Evolutionary conservation across 169 alveolate genomes (phyloP).

Genomic region (Babesia microti): DNA sequence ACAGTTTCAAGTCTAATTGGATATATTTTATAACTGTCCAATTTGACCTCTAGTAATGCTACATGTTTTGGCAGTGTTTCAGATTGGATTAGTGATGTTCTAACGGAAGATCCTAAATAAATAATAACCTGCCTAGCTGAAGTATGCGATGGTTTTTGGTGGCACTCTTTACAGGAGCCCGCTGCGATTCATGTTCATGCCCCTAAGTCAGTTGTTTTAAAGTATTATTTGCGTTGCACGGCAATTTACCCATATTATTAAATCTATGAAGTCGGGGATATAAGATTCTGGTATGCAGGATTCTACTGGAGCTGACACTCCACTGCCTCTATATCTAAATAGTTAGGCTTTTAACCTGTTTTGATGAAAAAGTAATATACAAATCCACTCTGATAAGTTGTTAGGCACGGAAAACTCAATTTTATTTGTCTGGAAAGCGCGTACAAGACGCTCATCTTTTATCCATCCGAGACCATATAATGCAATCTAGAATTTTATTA

Average conservation of each 20-base stretch:
- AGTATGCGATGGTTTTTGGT: slow-evolving; percentile 72
- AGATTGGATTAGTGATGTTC: slow-evolving; percentile 82
- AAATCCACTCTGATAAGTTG: slow-evolving; percentile 59
- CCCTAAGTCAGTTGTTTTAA: slow-evolving; percentile 55
- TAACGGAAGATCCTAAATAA: slow-evolving; percentile 80
- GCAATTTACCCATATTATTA: slow-evolving; percentile 88
- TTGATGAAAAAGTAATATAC: slow-evolving; percentile 89
- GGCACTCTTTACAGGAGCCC: slow-evolving; percentile 59
- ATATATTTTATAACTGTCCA: slow-evolving; percentile 65
- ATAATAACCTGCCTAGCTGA: slow-evolving; percentile 86
- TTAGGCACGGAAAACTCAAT: slow-evolving; percentile 78
- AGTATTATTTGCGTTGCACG: slow-evolving; percentile 40
- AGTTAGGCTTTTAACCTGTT: too few species aligned
- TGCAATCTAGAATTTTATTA: too few species aligned
- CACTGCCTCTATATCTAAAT: slow-evolving; percentile 75
- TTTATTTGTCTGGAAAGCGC: slow-evolving; percentile 73
- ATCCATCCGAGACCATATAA: slow-evolving; percentile 91
- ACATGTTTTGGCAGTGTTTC: slow-evolving; percentile 82
- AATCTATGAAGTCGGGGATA: slow-evolving; percentile 75
- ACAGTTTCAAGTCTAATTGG: slow-evolving; percentile 76
- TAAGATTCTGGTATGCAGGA: slow-evolving; percentile 72
- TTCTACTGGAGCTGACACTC: slow-evolving; percentile 63
- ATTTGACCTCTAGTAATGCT: slow-evolving; percentile 71
- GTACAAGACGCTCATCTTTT: slow-evolving; percentile 83
- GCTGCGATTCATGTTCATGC: slow-evolving; percentile 90